Base-by-base conservation (phyloP, 1,139 yeast genomes). In the Meyerozyma guilliermondii region DNA sequence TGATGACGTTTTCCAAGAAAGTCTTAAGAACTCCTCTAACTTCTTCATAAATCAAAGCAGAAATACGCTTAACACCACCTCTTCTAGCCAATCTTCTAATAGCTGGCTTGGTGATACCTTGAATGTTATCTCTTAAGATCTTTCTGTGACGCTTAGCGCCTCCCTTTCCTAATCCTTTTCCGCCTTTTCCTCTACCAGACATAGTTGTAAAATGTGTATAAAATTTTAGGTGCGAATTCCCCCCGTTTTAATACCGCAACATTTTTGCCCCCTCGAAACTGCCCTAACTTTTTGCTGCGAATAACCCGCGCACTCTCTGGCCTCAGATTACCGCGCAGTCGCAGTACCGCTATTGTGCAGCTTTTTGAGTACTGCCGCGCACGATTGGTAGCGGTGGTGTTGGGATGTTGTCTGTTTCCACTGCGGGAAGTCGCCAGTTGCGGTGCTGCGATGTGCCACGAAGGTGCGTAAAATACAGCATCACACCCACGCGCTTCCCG, bases 41-140 rank as follows among this genome's bases (percentile, higher is more conserved):
- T 40, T 55, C 59, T 46, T 54, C 57, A 53, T 55, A 55, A 46
- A 55, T 54, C 50, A 54, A 50, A 31, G 59, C 59, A 33, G 58
- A 53, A 39, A 55, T 55, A 46, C 60, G 59, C 58, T 56, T 55
- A 46, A 55, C 59, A 50, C 59, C 59, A 41, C 59, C 59, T 50
- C 59, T 53, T 47, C 59, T 52, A 36, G 59, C 59, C 53, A 55
- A 51, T 49, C 59, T 53, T 50, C 59, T 53, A 50, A 55, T 54
- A 38, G 57, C 59, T 26, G 58, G 58, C 54, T 53, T 55, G 33
- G 59, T 54, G 44, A 55, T 54, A 48, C 59, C 59, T 43, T 54
- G 58, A 39, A 55, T 55, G 54, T 53, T 54, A 48, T 55, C 59
- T 50, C 57, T 53, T 42, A 55, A 50, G 47, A 55, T 54, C 49